Percentiles rank a stretch among this genome's conserved stretches.
phyloP scores from a whole-genome alignment of 352 stramenopile genomes.

The Phytophthora meadii region DNA sequence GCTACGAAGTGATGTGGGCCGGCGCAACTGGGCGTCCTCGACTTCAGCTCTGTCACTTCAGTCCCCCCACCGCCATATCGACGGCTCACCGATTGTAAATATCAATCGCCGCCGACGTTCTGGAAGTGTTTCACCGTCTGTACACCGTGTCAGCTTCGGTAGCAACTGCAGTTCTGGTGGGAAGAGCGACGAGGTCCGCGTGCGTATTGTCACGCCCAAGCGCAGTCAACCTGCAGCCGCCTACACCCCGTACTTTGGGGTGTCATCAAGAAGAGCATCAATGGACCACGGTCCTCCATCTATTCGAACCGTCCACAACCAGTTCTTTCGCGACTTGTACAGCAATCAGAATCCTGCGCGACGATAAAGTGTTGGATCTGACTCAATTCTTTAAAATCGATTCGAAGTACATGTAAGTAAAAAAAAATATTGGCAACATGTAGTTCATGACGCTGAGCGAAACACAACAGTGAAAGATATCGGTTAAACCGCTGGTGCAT shows the following conservation, averaged over 20 bases:
- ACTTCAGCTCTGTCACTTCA: conserved; percentile 49
- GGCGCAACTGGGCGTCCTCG: conserved; percentile 54
- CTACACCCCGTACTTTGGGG: conserved; percentile 34
- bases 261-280: conserved; percentile 12
- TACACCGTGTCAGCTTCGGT: conserved; percentile 29
- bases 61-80: conserved; percentile 39
- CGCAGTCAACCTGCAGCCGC: conserved; percentile 20
- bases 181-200: conserved; percentile 32
- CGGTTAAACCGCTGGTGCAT: too few relatives aligned
- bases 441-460: too few relatives aligned
- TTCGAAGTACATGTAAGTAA: too few relatives aligned
- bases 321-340: conserved; percentile 50
- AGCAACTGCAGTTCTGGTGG: conserved; percentile 31
- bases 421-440: too few relatives aligned
- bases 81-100: conserved; percentile 33
- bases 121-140: conserved; percentile 23
- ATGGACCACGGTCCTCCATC: conserved; percentile 12
- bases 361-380: neutral
- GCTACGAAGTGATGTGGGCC: conserved; percentile 52
- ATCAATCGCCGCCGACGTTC: conserved; percentile 20
- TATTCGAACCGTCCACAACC: conserved; percentile 31
- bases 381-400: too few relatives aligned
- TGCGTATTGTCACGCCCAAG: conserved; percentile 32
- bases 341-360: neutral
- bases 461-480: too few relatives aligned